Evolutionary conservation across 805 yeast species (phyloP).

Genomic region (Ogataea polymorpha): DNA sequence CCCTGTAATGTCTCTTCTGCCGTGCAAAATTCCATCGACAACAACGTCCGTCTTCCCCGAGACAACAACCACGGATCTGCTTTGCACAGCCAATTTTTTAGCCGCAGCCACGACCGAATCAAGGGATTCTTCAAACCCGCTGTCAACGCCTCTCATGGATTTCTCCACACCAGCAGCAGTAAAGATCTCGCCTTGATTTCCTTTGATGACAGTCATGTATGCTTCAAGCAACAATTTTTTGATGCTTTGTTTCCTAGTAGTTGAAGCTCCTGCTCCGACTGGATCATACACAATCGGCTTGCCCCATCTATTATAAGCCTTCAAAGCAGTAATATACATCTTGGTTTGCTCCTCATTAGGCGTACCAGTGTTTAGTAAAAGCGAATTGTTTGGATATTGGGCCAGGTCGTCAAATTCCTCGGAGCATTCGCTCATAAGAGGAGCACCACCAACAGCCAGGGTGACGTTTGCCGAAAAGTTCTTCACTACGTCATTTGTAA

Average conservation of each 20-base stretch:
- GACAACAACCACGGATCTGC: constrained; percentile 61
- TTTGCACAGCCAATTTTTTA: constrained; percentile 44
- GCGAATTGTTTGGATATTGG: constrained; percentile 45
- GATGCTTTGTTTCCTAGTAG: constrained; percentile 49
- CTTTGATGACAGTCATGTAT: constrained; percentile 68
- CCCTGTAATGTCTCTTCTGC: constrained; percentile 18
- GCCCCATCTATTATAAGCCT: constrained; percentile 51
- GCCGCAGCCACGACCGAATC: constrained; percentile 41
- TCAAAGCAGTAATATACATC: constrained; percentile 49
- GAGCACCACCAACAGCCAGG: constrained; percentile 80
- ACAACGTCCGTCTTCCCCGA: constrained; percentile 61
- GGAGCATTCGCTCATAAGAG: constrained; percentile 77
- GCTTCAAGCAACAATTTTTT: constrained; percentile 52
- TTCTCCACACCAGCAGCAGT: constrained; percentile 49
- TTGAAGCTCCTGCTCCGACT: constrained; percentile 87
- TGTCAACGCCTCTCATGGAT: constrained; percentile 74
- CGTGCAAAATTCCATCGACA: constrained; percentile 40
- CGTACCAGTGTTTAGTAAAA: constrained; percentile 77
- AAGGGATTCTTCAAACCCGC: constrained; percentile 21
- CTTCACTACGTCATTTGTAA: constrained; percentile 86
- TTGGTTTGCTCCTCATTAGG: constrained; percentile 44
- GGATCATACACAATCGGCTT: constrained; percentile 81
- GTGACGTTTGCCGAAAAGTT: constrained; percentile 86
- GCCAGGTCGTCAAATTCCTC: constrained; percentile 71
- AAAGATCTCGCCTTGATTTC: constrained; percentile 78